Percentiles rank a stretch among this genome's conserved stretches.
Conservation (phyloP, 306 rosid species). For the Fragaria iinumae region DNA sequence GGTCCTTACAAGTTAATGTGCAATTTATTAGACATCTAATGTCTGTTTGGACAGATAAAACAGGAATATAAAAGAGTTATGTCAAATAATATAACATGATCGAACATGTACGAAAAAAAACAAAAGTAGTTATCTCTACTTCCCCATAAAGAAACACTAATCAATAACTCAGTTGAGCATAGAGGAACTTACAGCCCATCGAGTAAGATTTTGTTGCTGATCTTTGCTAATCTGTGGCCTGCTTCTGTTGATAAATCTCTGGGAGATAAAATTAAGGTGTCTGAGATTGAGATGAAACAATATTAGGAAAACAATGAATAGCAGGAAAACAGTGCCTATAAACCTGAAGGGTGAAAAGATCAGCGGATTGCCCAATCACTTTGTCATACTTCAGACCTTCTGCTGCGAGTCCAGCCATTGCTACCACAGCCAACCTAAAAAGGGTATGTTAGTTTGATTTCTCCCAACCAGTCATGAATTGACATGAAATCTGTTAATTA, state of each 20-base stretch:
- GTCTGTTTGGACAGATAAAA: not conserved
- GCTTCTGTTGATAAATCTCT: constrained; percentile 91
- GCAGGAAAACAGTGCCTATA: constrained; percentile 15
- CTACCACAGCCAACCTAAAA: constrained; percentile 76
- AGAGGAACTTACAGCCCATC: constrained; percentile 88
- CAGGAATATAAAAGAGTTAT: too few relatives aligned
- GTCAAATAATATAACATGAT: not conserved
- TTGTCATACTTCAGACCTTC: constrained; percentile 90
- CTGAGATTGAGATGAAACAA: constrained; percentile 4
- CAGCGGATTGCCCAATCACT: constrained; percentile 83
- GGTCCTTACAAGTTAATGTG: not conserved
- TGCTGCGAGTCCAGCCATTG: constrained; percentile 94
- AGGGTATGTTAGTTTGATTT: not conserved
- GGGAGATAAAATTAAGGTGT: not conserved
- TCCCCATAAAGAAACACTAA: not conserved
- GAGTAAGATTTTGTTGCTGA: constrained; percentile 92
- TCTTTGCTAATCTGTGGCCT: constrained; percentile 84
- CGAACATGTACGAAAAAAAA: not conserved
- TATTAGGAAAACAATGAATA: not conserved
- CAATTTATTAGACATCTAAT: not conserved
- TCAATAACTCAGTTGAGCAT: not conserved
- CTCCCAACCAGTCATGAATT: not conserved
- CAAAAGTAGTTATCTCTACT: not conserved
- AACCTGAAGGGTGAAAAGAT: constrained; percentile 44
- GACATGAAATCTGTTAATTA: not conserved